A percentile compares a stretch with the other conserved stretches of the same genome.
phyloP scores from a whole-genome alignment of 1,139 yeast genomes.

The Debaryomyces sp. region DNA sequence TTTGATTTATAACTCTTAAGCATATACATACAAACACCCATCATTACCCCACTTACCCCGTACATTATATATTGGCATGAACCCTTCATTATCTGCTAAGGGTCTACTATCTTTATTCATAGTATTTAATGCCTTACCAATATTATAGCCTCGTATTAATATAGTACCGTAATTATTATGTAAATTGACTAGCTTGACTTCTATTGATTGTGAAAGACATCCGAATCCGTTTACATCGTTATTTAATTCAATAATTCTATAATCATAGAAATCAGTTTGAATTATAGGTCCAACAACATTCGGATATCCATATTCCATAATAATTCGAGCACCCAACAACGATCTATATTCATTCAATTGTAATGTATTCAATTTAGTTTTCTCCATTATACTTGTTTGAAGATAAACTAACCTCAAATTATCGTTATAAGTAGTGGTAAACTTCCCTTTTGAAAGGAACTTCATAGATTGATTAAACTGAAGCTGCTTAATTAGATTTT shows the following conservation, averaged over 20 bases:
- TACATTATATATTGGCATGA: conserved; percentile 56
- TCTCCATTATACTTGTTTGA: conserved; percentile 22
- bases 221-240: conserved; percentile 35
- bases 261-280: conserved; percentile 63
- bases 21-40: conserved; percentile 63
- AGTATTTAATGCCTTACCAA: conserved; percentile 47
- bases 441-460: conserved; percentile 32
- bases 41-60: conserved; percentile 69
- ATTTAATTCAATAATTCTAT: conserved; percentile 44
- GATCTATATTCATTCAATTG: conserved; percentile 50
- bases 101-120: conserved; percentile 16
- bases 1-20: neutral
- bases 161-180: conserved; percentile 51
- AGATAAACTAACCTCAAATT: conserved; percentile 46
- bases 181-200: conserved; percentile 45
- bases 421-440: conserved; percentile 14
- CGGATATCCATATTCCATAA: conserved; percentile 52
- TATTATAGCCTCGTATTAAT: conserved; percentile 63
- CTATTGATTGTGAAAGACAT: conserved; percentile 52
- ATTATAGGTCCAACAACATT: conserved; percentile 61
- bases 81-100: conserved; percentile 55
- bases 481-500: conserved; percentile 18
- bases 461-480: conserved; percentile 21
- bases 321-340: conserved; percentile 49
- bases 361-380: conserved; percentile 22